Base-by-base conservation (phyloP, 192 early-diverging fungal genomes). In the Mortierella alpina region DNA sequence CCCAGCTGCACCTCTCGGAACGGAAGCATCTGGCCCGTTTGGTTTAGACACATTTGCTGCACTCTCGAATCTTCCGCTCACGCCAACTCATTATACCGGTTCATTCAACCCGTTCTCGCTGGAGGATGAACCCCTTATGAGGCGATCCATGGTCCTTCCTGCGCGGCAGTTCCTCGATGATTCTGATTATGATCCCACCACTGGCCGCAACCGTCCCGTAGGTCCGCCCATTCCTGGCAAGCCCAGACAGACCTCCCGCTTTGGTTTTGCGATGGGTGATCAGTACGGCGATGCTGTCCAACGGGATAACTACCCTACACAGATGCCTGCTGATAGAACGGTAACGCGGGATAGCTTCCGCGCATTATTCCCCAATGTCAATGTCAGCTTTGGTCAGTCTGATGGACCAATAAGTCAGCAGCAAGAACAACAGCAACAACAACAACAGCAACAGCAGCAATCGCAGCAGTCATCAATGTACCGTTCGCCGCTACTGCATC, bases 341-440 rank as follows among this genome's bases (percentile, higher is more conserved):
- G 74, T 82, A 9, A 85, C 87, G 75, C 83, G 86, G n/a, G 84
- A 88, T 48, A 87, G 84, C 22, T 82, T 90, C 41, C 71, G 87
- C 49, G 84, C 87, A 11, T 50, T 90, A 13, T 86, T 90, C 65
- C 87, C 89, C 31, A 88, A 90, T 80, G 87, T 84, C 42, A 90
- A 86, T 73, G 84, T 87, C 48, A 87, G 86, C 56, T 90, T 88
- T 76, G 82, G 82, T 42, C 59, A 57, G 8, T 53, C 73, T 48
- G 51, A 84, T 39, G 69, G 46, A 49, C 56, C 58, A 22, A 50
- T 73, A 56, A 71, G 20, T 31, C 65, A 50, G 40, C 71, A 72
- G 50, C 75, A 72, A 48, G 76, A 69, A 13, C 79, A 62, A 62
- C 73, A 17, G 52, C 68, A 44, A 47, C 72, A 56, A 51, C 72